Evolutionary conservation across 345 rosid genomes (phyloP).

Genomic region (Ailanthus altissimus): DNA sequence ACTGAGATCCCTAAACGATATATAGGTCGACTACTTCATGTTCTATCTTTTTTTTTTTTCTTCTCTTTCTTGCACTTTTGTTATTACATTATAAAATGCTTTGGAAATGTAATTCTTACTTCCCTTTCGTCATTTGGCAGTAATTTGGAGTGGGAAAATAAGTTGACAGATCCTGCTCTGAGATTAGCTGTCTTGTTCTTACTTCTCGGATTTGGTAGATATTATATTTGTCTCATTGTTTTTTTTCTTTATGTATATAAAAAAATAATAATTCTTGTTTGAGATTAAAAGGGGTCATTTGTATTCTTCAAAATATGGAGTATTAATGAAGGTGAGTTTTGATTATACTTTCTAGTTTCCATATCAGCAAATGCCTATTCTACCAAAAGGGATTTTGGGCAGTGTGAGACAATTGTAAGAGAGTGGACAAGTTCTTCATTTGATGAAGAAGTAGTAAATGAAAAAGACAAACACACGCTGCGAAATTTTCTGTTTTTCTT

Average conservation of each 20-base stretch:
- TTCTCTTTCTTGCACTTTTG: not conserved
- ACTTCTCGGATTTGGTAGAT: constrained; percentile 57
- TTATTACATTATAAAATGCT: not conserved
- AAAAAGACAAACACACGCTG: constrained; percentile 62
- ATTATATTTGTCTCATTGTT: not conserved
- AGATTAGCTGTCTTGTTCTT: constrained; percentile 41
- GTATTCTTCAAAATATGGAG: too few species aligned
- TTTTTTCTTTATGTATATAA: not conserved
- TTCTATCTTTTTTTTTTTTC: not conserved
- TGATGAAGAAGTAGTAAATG: constrained; percentile 46
- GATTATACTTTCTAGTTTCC: constrained; percentile 14
- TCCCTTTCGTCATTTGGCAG: constrained; percentile 25
- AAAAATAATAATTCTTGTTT: not conserved
- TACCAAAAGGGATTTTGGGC: constrained; percentile 43
- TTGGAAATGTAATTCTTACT: not conserved
- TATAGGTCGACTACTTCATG: constrained; percentile 43
- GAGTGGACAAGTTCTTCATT: constrained; percentile 66
- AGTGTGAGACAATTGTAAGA: constrained; percentile 68
- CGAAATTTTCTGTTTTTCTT: constrained; percentile 83
- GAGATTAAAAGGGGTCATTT: too few species aligned
- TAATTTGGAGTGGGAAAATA: constrained; percentile 31
- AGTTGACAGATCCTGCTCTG: constrained; percentile 49
- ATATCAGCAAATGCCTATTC: constrained; percentile 47
- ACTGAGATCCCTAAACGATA: constrained; percentile 63
- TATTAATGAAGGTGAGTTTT: too few species aligned